These are phyloP conservation scores for Lentithecium fluviatile DNA, from an alignment of 495 filamentous ascomycete species.

Conservation along the genomic window DNA sequence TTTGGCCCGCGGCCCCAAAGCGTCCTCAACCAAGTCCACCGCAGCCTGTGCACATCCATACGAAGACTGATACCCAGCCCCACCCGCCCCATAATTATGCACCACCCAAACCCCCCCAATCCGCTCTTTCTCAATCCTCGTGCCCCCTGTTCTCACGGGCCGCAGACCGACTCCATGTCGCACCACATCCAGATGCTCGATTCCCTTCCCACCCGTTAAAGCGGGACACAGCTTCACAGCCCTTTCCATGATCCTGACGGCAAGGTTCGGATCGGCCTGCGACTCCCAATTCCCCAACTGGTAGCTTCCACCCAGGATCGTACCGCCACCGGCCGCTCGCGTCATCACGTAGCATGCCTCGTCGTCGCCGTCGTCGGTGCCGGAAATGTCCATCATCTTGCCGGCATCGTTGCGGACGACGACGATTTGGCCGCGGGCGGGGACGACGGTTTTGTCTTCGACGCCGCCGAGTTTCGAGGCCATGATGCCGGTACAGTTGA, in stretches of 20 bases:
- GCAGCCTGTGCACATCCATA: slow-evolving; percentile 78
- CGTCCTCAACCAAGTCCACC: slow-evolving; percentile 68
- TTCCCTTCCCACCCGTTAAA: slow-evolving; percentile 50
- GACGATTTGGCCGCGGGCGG: slow-evolving; percentile 83
- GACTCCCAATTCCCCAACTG: slow-evolving; percentile 81
- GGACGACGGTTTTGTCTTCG: slow-evolving; percentile 68
- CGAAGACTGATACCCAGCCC: slow-evolving; percentile 85
- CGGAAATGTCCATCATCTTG: slow-evolving; percentile 67
- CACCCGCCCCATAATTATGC: slow-evolving; percentile 95
- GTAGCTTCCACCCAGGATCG: slow-evolving; percentile 84
- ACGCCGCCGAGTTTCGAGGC: slow-evolving; percentile 79
- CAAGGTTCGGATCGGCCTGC: slow-evolving; percentile 75
- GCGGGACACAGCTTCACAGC: slow-evolving; percentile 68
- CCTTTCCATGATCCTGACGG: slow-evolving; percentile 85
- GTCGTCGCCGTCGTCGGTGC: slow-evolving; percentile 76
- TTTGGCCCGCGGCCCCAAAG: slow-evolving; percentile 40
- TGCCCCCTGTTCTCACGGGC: slow-evolving; percentile 71
- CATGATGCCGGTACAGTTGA: slow-evolving; percentile 86
- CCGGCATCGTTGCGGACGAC: slow-evolving; percentile 80
- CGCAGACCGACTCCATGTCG: slow-evolving; percentile 88
- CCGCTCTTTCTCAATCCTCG: slow-evolving; percentile 78
- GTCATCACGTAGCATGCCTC: slow-evolving; percentile 87
- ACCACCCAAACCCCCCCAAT: slow-evolving; percentile 73
- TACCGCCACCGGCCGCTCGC: slow-evolving; percentile 70
- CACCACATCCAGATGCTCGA: slow-evolving; percentile 64